These are phyloP conservation scores for Saccharomycopsis phalli DNA, from an alignment of 1,139 yeast species.

Conservation along the genomic window DNA sequence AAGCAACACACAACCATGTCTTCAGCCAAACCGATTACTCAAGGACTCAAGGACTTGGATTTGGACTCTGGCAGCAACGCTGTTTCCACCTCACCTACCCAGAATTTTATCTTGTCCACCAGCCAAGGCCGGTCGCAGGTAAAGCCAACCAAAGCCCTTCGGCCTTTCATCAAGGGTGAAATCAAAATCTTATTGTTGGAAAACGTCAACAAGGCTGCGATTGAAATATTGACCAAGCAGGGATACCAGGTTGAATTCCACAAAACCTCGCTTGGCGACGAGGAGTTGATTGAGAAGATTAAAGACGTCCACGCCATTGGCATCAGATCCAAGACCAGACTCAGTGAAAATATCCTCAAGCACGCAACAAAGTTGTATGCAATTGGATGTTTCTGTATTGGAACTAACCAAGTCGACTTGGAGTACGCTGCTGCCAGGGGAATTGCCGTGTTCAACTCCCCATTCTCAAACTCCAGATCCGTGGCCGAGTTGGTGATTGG, in stretches of 20 bases:
- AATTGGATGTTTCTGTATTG: slow-evolving; percentile 98
- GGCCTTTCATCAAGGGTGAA: slow-evolving; percentile 88
- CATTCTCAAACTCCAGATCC: slow-evolving; percentile 96
- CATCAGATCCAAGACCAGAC: slow-evolving; percentile 91
- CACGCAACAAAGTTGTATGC: slow-evolving; percentile 86
- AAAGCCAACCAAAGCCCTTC: slow-evolving; percentile 60
- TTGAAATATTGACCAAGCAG: slow-evolving; percentile 73
- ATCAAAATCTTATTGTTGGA: slow-evolving; percentile 84
- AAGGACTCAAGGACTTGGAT: slow-evolving; percentile 8
- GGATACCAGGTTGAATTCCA: slow-evolving; percentile 96
- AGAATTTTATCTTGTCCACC: slow-evolving; percentile 30
- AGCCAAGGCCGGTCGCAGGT: slow-evolving; percentile 28
- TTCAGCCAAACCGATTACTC: slow-evolving; percentile 18
- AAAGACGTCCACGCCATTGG: slow-evolving; percentile 94
- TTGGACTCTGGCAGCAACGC: slow-evolving; percentile 34
- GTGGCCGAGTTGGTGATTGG: slow-evolving; percentile 98
- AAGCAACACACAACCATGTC: slow-evolving; percentile 10
- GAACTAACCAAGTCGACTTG: slow-evolving; percentile 95
- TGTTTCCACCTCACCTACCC: slow-evolving; percentile 62
- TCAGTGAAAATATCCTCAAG: slow-evolving; percentile 67
- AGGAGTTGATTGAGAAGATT: slow-evolving; percentile 89
- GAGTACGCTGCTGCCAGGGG: slow-evolving; percentile 89
- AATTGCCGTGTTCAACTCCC: slow-evolving; percentile 96
- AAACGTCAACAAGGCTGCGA: slow-evolving; percentile 88
- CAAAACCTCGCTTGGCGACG: slow-evolving; percentile 86